These are phyloP conservation scores for Claviceps quebecensis DNA, from an alignment of 2,329 filamentous ascomycete species.

Conservation along the genomic window DNA sequence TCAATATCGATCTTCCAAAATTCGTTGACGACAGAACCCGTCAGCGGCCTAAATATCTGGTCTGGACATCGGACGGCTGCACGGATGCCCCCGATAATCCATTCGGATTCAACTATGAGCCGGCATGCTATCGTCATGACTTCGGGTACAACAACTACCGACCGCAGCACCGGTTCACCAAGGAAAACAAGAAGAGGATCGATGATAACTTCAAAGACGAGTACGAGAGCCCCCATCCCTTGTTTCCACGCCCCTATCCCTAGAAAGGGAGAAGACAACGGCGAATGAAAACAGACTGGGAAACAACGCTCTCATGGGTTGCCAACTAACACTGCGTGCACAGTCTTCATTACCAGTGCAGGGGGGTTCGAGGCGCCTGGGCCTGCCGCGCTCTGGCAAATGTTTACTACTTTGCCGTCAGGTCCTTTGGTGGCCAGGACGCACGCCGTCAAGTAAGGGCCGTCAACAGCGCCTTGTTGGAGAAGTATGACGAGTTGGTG, in stretches of 20 bases:
- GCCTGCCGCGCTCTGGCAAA: not conserved
- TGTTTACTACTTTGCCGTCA: not conserved
- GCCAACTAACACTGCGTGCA: not conserved
- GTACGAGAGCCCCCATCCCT: slow-evolving; percentile 10
- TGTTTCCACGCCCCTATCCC: not conserved
- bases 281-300: too few relatives aligned
- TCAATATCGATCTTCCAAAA: too few relatives aligned
- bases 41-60: slow-evolving; percentile 9
- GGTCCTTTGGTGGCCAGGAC: not conserved
- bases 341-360: not conserved
- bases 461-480: not conserved
- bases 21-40: too few relatives aligned
- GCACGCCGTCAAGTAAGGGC: not conserved
- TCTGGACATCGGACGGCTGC: slow-evolving; percentile 30
- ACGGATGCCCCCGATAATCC: slow-evolving; percentile 28
- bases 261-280: not conserved
- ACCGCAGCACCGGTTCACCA: slow-evolving; percentile 23
- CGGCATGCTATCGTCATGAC: slow-evolving; percentile 39
- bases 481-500: not conserved
- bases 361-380: accelerated
- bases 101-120: slow-evolving; percentile 26
- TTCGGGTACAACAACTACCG: slow-evolving; percentile 41
- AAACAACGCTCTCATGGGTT: slow-evolving; percentile 1
- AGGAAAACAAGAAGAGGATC: slow-evolving; percentile 21
- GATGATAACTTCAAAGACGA: slow-evolving; percentile 35